Percentiles rank a stretch among this genome's conserved stretches.
Conservation (phyloP, 805 yeast genomes). For the Lachancea sp. region DNA sequence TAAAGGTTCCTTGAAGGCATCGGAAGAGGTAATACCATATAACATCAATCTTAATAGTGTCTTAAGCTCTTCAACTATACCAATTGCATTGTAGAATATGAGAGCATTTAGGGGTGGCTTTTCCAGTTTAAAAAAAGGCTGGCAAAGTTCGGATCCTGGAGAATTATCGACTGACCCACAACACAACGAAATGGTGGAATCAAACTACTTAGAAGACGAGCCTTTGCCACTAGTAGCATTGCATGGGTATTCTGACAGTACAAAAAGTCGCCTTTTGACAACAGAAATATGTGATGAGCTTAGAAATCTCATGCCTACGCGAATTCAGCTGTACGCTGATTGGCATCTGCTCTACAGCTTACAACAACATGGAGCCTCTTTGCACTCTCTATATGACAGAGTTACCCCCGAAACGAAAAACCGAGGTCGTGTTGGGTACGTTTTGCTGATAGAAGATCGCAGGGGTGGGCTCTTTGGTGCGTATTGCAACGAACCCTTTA, state of each 20-base stretch:
- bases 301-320: conserved; percentile 63
- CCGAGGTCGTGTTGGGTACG: conserved; percentile 58
- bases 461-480: conserved; percentile 67
- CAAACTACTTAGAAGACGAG: conserved; percentile 14
- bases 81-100: background rate
- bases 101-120: background rate
- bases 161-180: background rate
- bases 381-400: conserved; percentile 65
- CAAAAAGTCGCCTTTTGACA: conserved; percentile 54
- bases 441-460: conserved; percentile 64
- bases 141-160: background rate
- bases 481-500: conserved; percentile 64
- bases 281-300: conserved; percentile 66
- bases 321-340: conserved; percentile 67
- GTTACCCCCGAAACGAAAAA: conserved; percentile 40
- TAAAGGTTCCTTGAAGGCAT: background rate
- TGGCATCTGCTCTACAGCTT: conserved; percentile 81
- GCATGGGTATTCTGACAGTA: conserved; percentile 52
- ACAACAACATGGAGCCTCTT: conserved; percentile 87
- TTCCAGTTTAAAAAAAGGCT: background rate
- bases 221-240: conserved; percentile 54
- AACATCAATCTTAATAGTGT: no score
- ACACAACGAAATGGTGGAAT: background rate
- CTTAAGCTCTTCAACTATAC: no score
- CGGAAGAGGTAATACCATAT: no score